Percentiles rank a stretch among this genome's conserved stretches.
Conservation (phyloP, 148 eudicot genomes). For the Amaranthus hypochondriacus region DNA sequence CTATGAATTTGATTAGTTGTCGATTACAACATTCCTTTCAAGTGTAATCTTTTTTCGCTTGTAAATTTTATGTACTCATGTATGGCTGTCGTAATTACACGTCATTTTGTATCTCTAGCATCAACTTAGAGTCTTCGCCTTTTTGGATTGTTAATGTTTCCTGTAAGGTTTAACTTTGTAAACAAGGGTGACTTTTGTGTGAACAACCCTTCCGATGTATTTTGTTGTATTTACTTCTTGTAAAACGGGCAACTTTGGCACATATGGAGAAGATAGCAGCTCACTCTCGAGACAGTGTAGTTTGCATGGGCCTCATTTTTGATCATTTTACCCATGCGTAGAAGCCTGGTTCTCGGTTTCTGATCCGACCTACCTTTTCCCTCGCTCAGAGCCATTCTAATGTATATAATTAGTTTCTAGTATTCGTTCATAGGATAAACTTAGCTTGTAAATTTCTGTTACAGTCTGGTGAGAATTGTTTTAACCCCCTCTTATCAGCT, state of each 20-base stretch:
- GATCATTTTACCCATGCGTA: not conserved
- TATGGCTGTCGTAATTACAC: constrained; percentile 10
- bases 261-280: constrained; percentile 19
- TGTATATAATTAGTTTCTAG: constrained; percentile 4
- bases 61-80: constrained; percentile 15
- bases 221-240: not conserved
- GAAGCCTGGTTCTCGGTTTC: constrained; percentile 10
- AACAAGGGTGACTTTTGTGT: constrained; percentile 11
- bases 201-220: constrained; percentile 24
- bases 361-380: constrained; percentile 13
- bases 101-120: constrained; percentile 10
- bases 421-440: not conserved
- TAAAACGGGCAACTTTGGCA: constrained; percentile 13
- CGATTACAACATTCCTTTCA: not conserved
- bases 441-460: constrained; percentile 8
- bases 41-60: not conserved
- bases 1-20: constrained; percentile 2
- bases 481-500: constrained; percentile 15
- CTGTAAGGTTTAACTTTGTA: constrained; percentile 26
- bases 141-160: constrained; percentile 13
- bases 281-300: constrained; percentile 14
- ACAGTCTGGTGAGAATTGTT: constrained; percentile 19
- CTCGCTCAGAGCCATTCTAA: constrained; percentile 19
- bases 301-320: not conserved
- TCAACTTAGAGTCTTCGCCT: constrained; percentile 10